Conservation (phyloP, 768 basidiomycete genomes). For the Lactarius vividus region DNA sequence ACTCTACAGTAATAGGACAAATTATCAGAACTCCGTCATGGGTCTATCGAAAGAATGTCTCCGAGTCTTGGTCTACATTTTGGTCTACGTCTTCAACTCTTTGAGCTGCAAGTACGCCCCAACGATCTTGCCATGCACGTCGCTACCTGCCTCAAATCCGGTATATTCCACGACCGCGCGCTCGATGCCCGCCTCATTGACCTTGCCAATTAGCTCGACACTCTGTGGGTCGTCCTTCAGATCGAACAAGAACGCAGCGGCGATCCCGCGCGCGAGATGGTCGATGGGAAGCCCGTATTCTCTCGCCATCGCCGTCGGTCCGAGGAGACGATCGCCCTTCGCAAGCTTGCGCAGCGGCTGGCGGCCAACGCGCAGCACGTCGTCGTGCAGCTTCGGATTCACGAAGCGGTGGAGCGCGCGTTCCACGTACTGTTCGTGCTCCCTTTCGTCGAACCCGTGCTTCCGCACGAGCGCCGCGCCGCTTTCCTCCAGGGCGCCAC, state of each 20-base stretch:
- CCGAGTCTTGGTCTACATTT: neutral
- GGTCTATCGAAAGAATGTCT: neutral
- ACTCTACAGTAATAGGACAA: neutral
- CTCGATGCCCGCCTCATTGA: constrained; percentile 33
- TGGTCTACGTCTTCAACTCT: neutral
- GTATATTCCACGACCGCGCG: constrained; percentile 34
- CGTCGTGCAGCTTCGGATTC: constrained; percentile 39
- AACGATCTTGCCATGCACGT: constrained; percentile 30
- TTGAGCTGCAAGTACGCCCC: constrained; percentile 29
- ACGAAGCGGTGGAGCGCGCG: constrained; percentile 36
- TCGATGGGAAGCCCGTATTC: constrained; percentile 34
- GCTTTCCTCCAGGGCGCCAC: constrained; percentile 38
- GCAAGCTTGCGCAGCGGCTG: constrained; percentile 42
- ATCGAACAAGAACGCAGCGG: constrained; percentile 38
- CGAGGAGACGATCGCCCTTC: constrained; percentile 37
- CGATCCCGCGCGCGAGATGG: constrained; percentile 37
- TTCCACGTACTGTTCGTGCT: constrained; percentile 36
- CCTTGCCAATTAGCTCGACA: constrained; percentile 33
- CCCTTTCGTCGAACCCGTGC: constrained; percentile 30
- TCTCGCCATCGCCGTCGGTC: constrained; percentile 38
- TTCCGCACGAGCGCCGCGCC: constrained; percentile 39
- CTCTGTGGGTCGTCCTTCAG: constrained; percentile 37
- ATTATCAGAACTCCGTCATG: neutral
- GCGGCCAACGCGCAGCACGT: constrained; percentile 38
- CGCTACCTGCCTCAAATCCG: constrained; percentile 31